Percentiles rank a stretch among this genome's conserved stretches.
phyloP scores from a whole-genome alignment of 371 early-diverging fungal genomes.

The Apophysomyces ossiformis region DNA sequence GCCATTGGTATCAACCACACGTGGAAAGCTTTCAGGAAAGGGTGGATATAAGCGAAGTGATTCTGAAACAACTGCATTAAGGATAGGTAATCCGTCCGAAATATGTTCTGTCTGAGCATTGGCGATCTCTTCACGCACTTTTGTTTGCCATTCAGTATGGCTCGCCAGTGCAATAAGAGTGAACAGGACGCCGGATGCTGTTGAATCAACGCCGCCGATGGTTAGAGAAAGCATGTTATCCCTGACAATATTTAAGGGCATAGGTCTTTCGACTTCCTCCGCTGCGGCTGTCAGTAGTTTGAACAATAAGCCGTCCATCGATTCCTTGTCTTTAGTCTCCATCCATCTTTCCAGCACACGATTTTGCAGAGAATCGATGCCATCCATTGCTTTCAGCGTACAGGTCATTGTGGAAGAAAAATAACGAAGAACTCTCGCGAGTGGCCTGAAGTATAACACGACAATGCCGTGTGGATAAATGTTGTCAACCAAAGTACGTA shows the following conservation, averaged over 20 bases:
- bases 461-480: background rate
- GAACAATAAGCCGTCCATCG: background rate
- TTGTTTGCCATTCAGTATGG: background rate
- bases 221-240: background rate
- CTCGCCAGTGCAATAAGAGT: background rate
- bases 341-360: background rate
- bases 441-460: background rate
- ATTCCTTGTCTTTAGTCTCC: background rate
- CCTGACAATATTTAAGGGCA: background rate
- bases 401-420: background rate
- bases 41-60: slow-evolving; percentile 1
- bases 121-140: background rate
- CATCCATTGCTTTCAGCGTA: background rate
- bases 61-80: background rate
- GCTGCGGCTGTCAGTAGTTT: background rate
- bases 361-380: background rate
- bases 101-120: background rate
- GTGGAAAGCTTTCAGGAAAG: background rate
- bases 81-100: background rate
- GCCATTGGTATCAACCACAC: background rate
- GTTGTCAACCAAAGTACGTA: background rate
- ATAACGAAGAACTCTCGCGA: background rate
- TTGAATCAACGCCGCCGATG: background rate
- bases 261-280: background rate
- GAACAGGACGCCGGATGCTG: background rate